Evolutionary conservation across 306 rosid genomes (phyloP), one percentile per base, ranked within the genome.

Genomic region (Cucumis sativus): DNA sequence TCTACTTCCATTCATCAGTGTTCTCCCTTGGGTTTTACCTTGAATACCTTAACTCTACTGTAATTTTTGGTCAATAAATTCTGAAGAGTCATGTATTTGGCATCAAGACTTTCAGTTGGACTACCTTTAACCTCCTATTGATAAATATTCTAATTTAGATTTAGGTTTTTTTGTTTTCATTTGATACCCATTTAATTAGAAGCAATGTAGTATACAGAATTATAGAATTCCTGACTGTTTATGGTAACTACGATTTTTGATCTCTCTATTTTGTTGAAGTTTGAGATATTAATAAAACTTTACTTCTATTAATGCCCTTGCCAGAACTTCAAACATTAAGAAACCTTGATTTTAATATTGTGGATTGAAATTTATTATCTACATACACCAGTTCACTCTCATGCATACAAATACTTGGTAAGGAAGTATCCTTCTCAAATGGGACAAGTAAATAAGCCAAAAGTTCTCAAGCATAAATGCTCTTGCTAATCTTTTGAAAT

Each of bases 401-500:
- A 33, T 33, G 37, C 37, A 33, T 33, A 51, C 25, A 23, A 28
- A 70, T 43, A 28, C 15, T n/a, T 11, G 33, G 74, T 67, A 67
- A 7, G 58, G 75, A 70, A 45, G 25, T 70, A 45, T 70, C 40
- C 75, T 70, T 70, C 75, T 70, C 56, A 70, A 70, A 47, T 23
- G 33, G 75, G 40, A 47, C 58, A 45, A 23, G 47, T 67, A 67
- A 47, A 43, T 68, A 43, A 43, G 23, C 74, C 37, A 5, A 23
- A 68, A 20, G 74, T 43, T 68, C 74, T 47, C 56, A 41, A 41
- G 74, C 74, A 68, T 68, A 43, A 68, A 70, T 70, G 58, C 55
- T 67, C 13, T 41, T 67, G 74, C 20, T 47, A 70, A 43, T 70
- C 40, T 45, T 25, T 43, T 23, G 37, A 69, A 70, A 47, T 51